A percentile compares a stretch with the other conserved stretches of the same genome.
These are phyloP conservation scores for Curvularia lunata DNA, from an alignment of 2,329 filamentous ascomycete species.

Conservation along the genomic window DNA sequence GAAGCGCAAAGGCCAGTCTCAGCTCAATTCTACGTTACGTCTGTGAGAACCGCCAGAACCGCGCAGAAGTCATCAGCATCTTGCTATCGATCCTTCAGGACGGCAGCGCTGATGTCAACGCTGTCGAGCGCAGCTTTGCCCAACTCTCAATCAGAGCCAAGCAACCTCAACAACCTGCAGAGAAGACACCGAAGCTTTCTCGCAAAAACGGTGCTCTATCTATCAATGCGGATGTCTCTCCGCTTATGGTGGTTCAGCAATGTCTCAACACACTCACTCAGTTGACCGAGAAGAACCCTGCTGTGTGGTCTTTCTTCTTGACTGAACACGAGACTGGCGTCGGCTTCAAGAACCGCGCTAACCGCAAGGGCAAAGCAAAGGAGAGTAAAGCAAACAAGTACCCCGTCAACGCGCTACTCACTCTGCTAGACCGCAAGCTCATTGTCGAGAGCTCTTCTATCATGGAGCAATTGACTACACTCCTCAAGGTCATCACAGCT, in stretches of 20 bases:
- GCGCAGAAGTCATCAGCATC: conserved; percentile 90
- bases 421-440: conserved; percentile 86
- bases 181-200: conserved; percentile 85
- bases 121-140: conserved; percentile 93
- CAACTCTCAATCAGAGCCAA: conserved; percentile 91
- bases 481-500: conserved; percentile 86
- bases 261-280: conserved; percentile 86
- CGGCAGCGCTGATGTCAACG: conserved; percentile 88
- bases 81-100: conserved; percentile 94
- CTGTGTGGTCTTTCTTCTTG: conserved; percentile 89
- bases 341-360: conserved; percentile 75
- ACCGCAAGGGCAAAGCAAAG: conserved; percentile 86
- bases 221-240: conserved; percentile 86
- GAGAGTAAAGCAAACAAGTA: conserved; percentile 85
- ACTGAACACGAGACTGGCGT: conserved; percentile 87
- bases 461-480: conserved; percentile 88
- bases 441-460: conserved; percentile 97
- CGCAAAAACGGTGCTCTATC: conserved; percentile 69
- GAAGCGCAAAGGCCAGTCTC: conserved; percentile 81
- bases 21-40: conserved; percentile 89
- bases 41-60: conserved; percentile 95
- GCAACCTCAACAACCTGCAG: conserved; percentile 66
- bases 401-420: conserved; percentile 88
- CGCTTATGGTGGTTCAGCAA: conserved; percentile 93
- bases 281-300: conserved; percentile 81